Percentiles rank a stretch among this genome's conserved stretches.
Evolutionary conservation across 192 early-diverging fungal genomes (phyloP).

Genomic region (Radiomyces spectabilis): DNA sequence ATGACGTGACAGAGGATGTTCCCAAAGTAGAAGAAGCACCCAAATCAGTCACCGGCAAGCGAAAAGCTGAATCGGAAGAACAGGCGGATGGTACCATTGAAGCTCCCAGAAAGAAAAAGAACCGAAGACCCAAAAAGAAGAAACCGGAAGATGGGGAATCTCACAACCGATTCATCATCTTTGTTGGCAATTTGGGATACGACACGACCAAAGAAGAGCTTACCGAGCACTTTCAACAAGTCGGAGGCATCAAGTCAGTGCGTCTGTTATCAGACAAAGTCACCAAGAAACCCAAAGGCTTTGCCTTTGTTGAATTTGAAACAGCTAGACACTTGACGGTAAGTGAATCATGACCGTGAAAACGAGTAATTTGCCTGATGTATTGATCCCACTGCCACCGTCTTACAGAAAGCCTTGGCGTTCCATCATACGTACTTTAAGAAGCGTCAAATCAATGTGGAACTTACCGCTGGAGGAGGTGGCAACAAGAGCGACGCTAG

Average conservation of each 20-base stretch:
- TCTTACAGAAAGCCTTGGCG: constrained; percentile 45
- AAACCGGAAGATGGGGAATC: constrained; percentile 3
- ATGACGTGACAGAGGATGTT: too few species aligned
- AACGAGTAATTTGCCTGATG: neutral
- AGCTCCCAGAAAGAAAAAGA: constrained; percentile 26
- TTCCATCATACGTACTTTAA: constrained; percentile 58
- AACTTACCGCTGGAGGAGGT: constrained; percentile 67
- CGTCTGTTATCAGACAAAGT: constrained; percentile 63
- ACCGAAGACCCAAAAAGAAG: constrained; percentile 27
- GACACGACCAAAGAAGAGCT: constrained; percentile 56
- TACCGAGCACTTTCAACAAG: constrained; percentile 48
- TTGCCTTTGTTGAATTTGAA: constrained; percentile 65
- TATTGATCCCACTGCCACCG: neutral
- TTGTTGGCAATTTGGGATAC: constrained; percentile 62
- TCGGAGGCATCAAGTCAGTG: constrained; percentile 46
- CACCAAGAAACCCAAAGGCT: constrained; percentile 64
- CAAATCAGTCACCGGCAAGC: constrained; percentile 1
- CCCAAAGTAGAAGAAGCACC: too few species aligned
- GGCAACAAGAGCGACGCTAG: constrained; percentile 49
- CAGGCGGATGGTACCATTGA: too few species aligned
- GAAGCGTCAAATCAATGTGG: constrained; percentile 63
- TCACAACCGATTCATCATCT: constrained; percentile 51
- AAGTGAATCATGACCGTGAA: neutral
- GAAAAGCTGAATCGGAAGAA: constrained; percentile 6
- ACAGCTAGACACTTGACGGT: constrained; percentile 43